A percentile compares a stretch with the other conserved stretches of the same genome.
phyloP scores from a whole-genome alignment of 805 yeast genomes.

The Wickerhamomyces chambardii region DNA sequence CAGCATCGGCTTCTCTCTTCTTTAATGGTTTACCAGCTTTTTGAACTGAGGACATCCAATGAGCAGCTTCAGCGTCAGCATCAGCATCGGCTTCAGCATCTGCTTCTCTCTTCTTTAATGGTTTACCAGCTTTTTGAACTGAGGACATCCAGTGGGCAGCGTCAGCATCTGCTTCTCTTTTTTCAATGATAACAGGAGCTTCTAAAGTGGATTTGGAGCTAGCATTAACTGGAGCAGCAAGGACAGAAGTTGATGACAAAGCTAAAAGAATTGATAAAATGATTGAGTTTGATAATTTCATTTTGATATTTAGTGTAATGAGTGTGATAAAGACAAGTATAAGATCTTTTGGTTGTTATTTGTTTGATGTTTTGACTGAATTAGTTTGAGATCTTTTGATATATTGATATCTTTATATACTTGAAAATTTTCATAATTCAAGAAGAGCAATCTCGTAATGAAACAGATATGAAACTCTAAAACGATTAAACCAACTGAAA shows the following conservation, averaged over 20 bases:
- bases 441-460: too few species aligned
- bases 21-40: not conserved
- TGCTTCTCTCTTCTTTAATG: not conserved
- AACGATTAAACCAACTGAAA: too few species aligned
- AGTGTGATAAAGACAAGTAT: too few species aligned
- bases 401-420: too few species aligned
- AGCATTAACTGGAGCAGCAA: conserved; percentile 1
- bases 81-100: conserved; percentile 1
- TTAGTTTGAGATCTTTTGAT: too few species aligned
- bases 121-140: not conserved
- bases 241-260: not conserved
- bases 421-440: too few species aligned
- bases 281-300: not conserved
- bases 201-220: not conserved
- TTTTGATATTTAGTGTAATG: too few species aligned
- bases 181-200: too few species aligned
- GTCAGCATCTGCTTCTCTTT: not conserved
- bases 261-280: not conserved
- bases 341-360: not conserved
- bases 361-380: not conserved
- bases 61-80: not conserved
- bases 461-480: too few species aligned
- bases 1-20: not conserved
- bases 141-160: not conserved
- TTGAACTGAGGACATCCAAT: not conserved